A percentile compares a stretch with the other conserved stretches of the same genome.
These are phyloP conservation scores for Metschnikowia picachoensis DNA, from an alignment of 805 yeast species.

Conservation along the genomic window DNA sequence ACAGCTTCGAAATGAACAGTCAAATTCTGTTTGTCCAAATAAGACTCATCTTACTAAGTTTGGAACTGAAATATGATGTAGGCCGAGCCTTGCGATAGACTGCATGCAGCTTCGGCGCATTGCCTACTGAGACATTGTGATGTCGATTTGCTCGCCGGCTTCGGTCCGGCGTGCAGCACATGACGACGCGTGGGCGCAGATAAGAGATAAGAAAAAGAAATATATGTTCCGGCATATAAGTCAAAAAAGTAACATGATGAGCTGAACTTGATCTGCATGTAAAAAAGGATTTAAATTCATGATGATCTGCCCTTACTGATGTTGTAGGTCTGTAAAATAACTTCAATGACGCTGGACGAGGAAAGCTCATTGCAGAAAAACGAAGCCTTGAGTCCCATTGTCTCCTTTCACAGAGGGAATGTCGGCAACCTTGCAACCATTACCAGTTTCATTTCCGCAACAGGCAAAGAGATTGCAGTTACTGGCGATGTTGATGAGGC, in stretches of 20 bases:
- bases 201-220: background rate
- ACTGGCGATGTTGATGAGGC: slow-evolving; percentile 46
- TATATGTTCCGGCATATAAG: background rate
- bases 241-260: background rate
- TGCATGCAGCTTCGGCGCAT: background rate
- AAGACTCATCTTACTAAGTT: no score
- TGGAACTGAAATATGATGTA: no score
- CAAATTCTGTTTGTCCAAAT: no score
- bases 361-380: background rate
- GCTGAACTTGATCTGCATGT: no score
- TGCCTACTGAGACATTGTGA: background rate
- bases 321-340: background rate
- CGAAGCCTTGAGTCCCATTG: slow-evolving; percentile 7
- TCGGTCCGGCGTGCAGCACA: slow-evolving; percentile 4
- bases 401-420: slow-evolving; percentile 15
- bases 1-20: no score
- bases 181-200: no score
- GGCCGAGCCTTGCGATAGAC: no score
- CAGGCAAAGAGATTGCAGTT: slow-evolving; percentile 21
- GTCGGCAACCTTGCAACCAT: slow-evolving; percentile 13
- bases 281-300: no score
- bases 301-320: no score
- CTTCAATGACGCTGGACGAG: slow-evolving; percentile 3
- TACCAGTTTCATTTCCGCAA: slow-evolving; percentile 17
- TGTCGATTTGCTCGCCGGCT: background rate